phyloP scores from a whole-genome alignment of 1,284 basidiomycete genomes.

The Wallemia ichthyophaga region DNA sequence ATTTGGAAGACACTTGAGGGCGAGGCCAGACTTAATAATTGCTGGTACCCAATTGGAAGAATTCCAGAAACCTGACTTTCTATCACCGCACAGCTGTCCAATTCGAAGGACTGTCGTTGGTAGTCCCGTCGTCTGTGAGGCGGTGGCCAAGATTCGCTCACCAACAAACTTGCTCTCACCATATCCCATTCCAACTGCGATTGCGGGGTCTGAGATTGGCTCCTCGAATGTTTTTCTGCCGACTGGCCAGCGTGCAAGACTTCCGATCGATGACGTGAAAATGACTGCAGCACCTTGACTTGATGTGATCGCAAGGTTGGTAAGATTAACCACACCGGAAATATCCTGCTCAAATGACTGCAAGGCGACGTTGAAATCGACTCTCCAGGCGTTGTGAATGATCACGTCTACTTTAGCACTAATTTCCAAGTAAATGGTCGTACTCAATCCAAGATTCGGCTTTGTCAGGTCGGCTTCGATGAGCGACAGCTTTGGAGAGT shows the following conservation, averaged over 20 bases:
- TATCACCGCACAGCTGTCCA: background rate
- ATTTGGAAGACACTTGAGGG: background rate
- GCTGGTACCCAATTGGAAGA: background rate
- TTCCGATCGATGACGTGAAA: background rate
- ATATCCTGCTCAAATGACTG: slow-evolving; percentile 11
- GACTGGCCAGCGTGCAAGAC: background rate
- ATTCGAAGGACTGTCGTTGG: background rate
- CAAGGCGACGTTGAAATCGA: slow-evolving; percentile 13
- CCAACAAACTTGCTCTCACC: background rate
- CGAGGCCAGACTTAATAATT: background rate
- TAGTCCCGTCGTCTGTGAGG: background rate
- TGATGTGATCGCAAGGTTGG: background rate
- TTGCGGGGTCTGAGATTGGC: background rate
- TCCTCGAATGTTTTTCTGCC: background rate
- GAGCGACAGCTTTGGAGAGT: slow-evolving; percentile 1
- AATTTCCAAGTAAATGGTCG: background rate
- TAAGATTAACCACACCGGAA: background rate
- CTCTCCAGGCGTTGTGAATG: slow-evolving; percentile 13
- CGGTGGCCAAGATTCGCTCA: background rate
- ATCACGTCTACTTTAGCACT: slow-evolving; percentile 8
- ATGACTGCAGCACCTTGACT: background rate
- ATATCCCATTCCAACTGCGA: background rate
- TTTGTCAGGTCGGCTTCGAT: slow-evolving; percentile 2
- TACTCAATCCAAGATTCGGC: background rate
- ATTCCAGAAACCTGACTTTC: background rate